Evolutionary conservation across 2,329 filamentous ascomycete species (phyloP), one percentile per base, ranked within the genome.

Genomic region (Fusarium avenaceum): DNA sequence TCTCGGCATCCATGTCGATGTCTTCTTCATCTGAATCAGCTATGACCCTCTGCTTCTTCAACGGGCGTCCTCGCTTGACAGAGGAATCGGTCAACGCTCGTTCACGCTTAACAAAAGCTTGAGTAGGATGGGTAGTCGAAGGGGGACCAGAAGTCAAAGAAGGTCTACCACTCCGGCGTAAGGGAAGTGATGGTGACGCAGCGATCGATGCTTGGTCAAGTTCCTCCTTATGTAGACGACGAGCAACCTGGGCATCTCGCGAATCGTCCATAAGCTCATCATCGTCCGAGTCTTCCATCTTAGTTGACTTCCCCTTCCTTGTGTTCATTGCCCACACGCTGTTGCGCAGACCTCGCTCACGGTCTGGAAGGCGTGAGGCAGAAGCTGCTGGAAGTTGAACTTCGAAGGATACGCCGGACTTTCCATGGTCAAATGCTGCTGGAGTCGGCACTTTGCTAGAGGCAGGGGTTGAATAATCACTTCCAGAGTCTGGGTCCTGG

Each of bases 271-370:
- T 67, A 44, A 72, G 58, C 30, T 75, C 75, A 0, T 79, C 78
- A 4, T 81, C 76, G n/a, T 80, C 77, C 2, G 78, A 79, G 11
- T 83, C 80, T 3, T 80, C 77, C 75, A 63, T 85, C 77, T 83
- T 77, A 4, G 39, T 55, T 11, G 32, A 80, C 74, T 55, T 80
- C 63, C 48, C 82, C 77, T 76, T 86, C 85, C 53, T 79, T 75
- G 79, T n/a, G 13, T 78, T 79, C 71, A 87, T 75, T 3, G 85
- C 80, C 63, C 81, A 85, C 49, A 84, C 78, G 77, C 84, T 89
- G 10, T 72, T 73, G 17, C 76, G 72, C 15, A 78, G 48, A 14
- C 70, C 71, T n/a, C 75, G 69, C 28, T 80, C 77, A 22, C 69
- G 70, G 22, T 76, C 74, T n/a, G 30, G 11, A 17, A 53, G 60